These are phyloP conservation scores for Chaetoscypha palmicola DNA, from an alignment of 2,329 filamentous ascomycete species.

Conservation along the genomic window DNA sequence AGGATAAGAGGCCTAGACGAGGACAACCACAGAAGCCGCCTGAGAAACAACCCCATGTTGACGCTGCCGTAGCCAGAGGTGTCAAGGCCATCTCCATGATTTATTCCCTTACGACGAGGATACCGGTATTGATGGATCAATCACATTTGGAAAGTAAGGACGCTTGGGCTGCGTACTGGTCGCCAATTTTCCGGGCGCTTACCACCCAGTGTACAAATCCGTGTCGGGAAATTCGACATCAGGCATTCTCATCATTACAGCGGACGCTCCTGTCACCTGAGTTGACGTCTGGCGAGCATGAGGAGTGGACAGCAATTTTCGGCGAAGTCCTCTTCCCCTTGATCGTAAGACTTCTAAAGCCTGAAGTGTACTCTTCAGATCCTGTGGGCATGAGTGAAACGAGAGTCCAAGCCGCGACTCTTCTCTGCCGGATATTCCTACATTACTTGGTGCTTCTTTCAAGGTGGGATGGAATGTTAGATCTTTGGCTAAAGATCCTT, in stretches of 20 bases:
- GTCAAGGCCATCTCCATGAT: conserved; percentile 76
- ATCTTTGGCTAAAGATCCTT: conserved; percentile 86
- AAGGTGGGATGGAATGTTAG: conserved; percentile 81
- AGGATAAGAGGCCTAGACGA: conserved; percentile 45
- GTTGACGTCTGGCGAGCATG: conserved; percentile 73
- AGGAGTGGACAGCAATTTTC: conserved; percentile 94
- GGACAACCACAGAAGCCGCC: conserved; percentile 39
- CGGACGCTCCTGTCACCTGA: conserved; percentile 78
- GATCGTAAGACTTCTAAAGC: conserved; percentile 79
- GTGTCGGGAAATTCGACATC: conserved; percentile 83
- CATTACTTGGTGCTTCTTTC: conserved; percentile 83
- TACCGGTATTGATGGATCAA: conserved; percentile 82
- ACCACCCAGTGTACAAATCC: conserved; percentile 90
- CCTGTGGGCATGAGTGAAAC: conserved; percentile 93
- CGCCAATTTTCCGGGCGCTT: conserved; percentile 83
- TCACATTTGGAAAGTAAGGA: conserved; percentile 85
- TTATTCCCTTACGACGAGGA: conserved; percentile 72
- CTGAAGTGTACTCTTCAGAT: conserved; percentile 89
- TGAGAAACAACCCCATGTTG: conserved; percentile 48
- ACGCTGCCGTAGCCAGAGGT: conserved; percentile 67
- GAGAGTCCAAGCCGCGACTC: conserved; percentile 79
- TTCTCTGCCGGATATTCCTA: conserved; percentile 91
- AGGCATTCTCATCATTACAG: conserved; percentile 81
- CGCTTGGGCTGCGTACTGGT: conserved; percentile 98
- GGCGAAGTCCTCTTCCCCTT: conserved; percentile 88